Base-by-base conservation (phyloP, 305 asterid species). In the Fraxinus platypoda region DNA sequence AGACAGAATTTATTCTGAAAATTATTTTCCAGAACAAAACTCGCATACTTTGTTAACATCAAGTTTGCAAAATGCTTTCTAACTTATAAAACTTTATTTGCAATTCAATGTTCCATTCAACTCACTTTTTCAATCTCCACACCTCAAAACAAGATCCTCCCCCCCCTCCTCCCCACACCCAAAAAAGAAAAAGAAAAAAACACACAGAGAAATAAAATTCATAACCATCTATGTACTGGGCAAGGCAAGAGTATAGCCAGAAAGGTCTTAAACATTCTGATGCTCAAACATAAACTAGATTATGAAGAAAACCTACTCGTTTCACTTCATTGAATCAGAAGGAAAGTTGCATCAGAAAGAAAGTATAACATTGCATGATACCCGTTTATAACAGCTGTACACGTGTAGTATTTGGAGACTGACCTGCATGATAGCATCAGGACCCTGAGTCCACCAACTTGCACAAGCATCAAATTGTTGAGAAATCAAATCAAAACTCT, bases 381-480 rank as follows among this genome's bases (percentile, higher is more conserved):
- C 73, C 33, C 73, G 3, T 66, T 23, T 26, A 57, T 19, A 23
- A 26, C 73, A 26, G 73, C 73, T 26, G 33, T 66, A 66, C 34
- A 9, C 8, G 13, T 64, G 30, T 25, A 66, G 73, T 3, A 9
- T 25, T 66, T 74, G 80, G 30, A 81, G 85, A 87, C 85, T 89
- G 86, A 91, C 98, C 98, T 96, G 99, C 91, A 96, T 84, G 82
- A 79, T 88, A 82, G 90, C 87, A 92, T 94, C 94, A 83, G 98
- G 99, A 77, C 99, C 99, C 81, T 96, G 99, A 6, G 99, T 96
- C 98, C 99, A 96, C 98, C 99, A 96, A 90, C 99, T 96, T 77
- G 99, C 98, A 91, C 98, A 94, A 78, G 94, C 99, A 92, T 96
- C 98, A 88, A 96, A 96, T 86, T 90, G 94, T 86, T 93, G 94